Conservation (phyloP, 495 filamentous ascomycete genomes). For the Aspergillus kassunensis region DNA sequence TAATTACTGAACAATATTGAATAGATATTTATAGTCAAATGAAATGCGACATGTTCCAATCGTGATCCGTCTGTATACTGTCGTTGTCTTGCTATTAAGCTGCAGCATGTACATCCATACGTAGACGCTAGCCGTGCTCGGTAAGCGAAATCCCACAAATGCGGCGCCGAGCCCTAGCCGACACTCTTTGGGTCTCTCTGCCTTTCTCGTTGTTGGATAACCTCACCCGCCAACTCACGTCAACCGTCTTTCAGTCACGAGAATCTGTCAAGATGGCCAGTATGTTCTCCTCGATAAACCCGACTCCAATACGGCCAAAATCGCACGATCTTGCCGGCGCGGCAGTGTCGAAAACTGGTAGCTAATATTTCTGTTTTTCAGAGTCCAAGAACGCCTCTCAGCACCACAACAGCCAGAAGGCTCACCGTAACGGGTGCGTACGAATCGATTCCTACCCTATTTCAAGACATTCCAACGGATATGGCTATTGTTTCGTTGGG, state of each 20-base stretch:
- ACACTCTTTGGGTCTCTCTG: conserved; percentile 24
- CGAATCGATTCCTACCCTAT: background rate
- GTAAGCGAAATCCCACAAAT: conserved; percentile 50
- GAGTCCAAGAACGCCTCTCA: conserved; percentile 99
- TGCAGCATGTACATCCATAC: no score
- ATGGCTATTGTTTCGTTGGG: conserved; percentile 11
- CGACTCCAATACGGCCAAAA: no score
- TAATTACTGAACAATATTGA: no score
- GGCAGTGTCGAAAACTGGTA: conserved; percentile 17
- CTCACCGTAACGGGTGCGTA: conserved; percentile 93
- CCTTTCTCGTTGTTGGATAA: conserved; percentile 25
- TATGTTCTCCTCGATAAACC: conserved; percentile 39
- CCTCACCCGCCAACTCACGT: conserved; percentile 29
- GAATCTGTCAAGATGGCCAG: conserved; percentile 52
- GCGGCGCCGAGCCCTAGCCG: conserved; percentile 36
- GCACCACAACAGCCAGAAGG: conserved; percentile 95
- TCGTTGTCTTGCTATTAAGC: no score
- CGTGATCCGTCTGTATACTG: no score
- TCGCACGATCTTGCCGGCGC: no score
- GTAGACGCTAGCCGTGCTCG: conserved; percentile 28
- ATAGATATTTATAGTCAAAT: no score
- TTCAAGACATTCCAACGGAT: background rate
- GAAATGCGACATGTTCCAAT: no score
- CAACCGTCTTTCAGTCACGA: conserved; percentile 36
- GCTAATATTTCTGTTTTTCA: conserved; percentile 36